Evolutionary conservation across 768 basidiomycete species (phyloP), one percentile per base, ranked within the genome.

Genomic region (Coprinopsis sp.): DNA sequence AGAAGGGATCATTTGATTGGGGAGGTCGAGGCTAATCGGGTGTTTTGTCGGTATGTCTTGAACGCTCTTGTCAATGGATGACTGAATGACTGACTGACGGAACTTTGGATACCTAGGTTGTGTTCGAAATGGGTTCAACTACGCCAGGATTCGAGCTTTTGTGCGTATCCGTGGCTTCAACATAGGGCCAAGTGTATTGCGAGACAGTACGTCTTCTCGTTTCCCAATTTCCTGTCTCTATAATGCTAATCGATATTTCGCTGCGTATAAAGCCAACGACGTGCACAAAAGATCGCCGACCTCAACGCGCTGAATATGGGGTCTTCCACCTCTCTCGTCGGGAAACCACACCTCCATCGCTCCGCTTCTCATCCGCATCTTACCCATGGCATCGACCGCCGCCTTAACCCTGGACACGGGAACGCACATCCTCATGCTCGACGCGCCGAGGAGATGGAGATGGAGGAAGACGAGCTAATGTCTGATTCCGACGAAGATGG

Each of bases 101-200:
- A 84, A 89, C 0, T 87, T 88, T 54, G 90, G 87, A n/a, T n/a
- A n/a, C n/a, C n/a, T 58, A 69, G 72, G 2, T 62, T 89, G 1
- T 91, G 88, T 59, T 71, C 76, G 56, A 88, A 89, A 63, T 90
- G 87, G 87, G 85, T 90, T 1, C 87, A 89, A 61, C 71, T 90
- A 16, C 64, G 87, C 33, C 86, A 87, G 60, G 87, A 90, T 54
- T 81, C 78, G 50, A 78, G 79, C 8, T 90, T 83, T 60, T 90
- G 87, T 53, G 83, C 87, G 43, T 87, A 88, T 58, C 87, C 87
- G 30, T 90, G 87, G 87, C 59, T 81, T 48, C 84, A 86, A 64
- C 87, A 90, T 62, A 76, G 84, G 18, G 76, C 72, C 21, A 90
- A 87, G 62, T 89, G 87, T 67, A 60, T 86, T 36, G 76, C 78